phyloP scores from a whole-genome alignment of 2,329 filamentous ascomycete species.

The Exophiala lecanii-corni region DNA sequence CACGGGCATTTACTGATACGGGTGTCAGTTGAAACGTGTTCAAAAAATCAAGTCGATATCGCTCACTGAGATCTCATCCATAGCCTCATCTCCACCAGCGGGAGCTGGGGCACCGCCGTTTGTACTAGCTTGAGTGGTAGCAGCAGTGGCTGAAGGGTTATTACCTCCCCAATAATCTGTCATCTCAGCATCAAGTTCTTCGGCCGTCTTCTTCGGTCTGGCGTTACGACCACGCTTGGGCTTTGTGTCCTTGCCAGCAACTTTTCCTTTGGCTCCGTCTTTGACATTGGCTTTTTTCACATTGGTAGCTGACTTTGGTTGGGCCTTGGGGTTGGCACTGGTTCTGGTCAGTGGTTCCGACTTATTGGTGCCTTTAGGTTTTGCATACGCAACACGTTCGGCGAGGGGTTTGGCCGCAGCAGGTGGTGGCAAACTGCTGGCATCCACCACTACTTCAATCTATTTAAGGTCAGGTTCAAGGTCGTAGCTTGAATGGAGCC shows the following conservation, averaged over 20 bases:
- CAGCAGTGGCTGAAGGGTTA: constrained; percentile 39
- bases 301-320: constrained; percentile 76
- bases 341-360: constrained; percentile 25
- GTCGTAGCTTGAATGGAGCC: constrained; percentile 5
- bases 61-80: constrained; percentile 54
- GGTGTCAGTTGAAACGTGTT: constrained; percentile 21
- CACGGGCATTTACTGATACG: constrained; percentile 25
- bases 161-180: constrained; percentile 76
- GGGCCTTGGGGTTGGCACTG: constrained; percentile 52
- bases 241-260: constrained; percentile 61
- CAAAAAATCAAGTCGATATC: constrained; percentile 18
- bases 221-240: constrained; percentile 73
- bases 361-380: constrained; percentile 9
- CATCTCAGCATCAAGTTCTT: constrained; percentile 97
- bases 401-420: constrained; percentile 68
- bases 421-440: constrained; percentile 64
- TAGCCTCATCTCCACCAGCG: constrained; percentile 46
- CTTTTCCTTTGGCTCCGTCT: constrained; percentile 46
- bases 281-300: constrained; percentile 60
- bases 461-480: constrained; percentile 36
- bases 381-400: constrained; percentile 73
- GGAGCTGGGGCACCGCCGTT: constrained; percentile 46
- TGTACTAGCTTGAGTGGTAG: constrained; percentile 41
- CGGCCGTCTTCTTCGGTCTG: constrained; percentile 79
- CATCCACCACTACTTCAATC: constrained; percentile 88